Percentiles rank a stretch among this genome's conserved stretches.
These are phyloP conservation scores for Acacia melanoxylon DNA, from an alignment of 306 rosid genomes.

Conservation along the genomic window DNA sequence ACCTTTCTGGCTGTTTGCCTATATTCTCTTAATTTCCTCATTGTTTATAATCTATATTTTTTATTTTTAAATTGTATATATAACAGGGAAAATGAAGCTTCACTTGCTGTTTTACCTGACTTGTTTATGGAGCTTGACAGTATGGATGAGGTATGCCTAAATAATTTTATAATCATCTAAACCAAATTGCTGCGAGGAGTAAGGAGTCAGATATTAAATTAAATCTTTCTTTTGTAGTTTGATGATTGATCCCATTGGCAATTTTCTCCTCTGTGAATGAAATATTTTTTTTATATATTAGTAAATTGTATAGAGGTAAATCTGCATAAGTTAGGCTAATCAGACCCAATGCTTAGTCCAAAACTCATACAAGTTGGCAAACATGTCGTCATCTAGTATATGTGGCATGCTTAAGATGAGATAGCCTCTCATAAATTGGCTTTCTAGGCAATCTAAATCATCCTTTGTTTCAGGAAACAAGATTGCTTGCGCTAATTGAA, in stretches of 20 bases:
- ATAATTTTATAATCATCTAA: conserved; percentile 18
- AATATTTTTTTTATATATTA: background rate
- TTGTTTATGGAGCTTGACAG: conserved; percentile 86
- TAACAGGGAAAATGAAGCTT: conserved; percentile 95
- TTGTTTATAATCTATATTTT: background rate
- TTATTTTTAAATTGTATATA: conserved; percentile 1
- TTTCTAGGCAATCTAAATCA: conserved; percentile 24
- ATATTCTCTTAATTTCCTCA: background rate
- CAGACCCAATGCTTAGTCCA: background rate
- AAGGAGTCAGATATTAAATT: background rate
- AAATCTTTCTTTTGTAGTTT: background rate
- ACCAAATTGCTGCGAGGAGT: conserved; percentile 19
- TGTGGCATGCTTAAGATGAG: background rate
- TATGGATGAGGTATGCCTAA: conserved; percentile 77
- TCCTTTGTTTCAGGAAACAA: conserved; percentile 68
- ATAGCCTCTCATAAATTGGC: conserved; percentile 16
- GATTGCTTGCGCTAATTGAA: conserved; percentile 84
- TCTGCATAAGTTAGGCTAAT: conserved; percentile 3
- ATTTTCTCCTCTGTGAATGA: background rate
- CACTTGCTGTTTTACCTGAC: conserved; percentile 97
- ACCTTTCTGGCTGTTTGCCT: conserved; percentile 1
- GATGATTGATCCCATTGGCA: conserved; percentile 1
- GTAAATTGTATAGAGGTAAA: conserved; percentile 8
- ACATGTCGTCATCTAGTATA: background rate
- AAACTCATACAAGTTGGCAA: background rate